phyloP scores from a whole-genome alignment of 2,329 filamentous ascomycete genomes.

The Alternaria panax region DNA sequence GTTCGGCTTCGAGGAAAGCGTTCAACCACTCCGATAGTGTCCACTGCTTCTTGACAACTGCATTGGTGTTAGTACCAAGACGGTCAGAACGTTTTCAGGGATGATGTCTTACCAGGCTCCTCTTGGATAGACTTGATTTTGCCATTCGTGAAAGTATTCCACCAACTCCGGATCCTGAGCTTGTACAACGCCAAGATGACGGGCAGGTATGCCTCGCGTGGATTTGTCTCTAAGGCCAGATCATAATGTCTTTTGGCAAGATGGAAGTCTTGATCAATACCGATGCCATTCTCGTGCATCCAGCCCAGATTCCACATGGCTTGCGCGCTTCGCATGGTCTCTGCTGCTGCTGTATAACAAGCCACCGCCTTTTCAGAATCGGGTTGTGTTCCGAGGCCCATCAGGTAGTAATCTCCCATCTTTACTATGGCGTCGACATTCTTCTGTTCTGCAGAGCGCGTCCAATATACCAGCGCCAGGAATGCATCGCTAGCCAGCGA shows the following conservation, averaged over 20 bases:
- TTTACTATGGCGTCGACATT: conserved; percentile 96
- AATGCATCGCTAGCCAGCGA: conserved; percentile 64
- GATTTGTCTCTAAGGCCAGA: conserved; percentile 86
- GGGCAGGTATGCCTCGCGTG: conserved; percentile 85
- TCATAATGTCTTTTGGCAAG: conserved; percentile 97
- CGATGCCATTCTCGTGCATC: conserved; percentile 99
- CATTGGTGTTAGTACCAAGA: conserved; percentile 7
- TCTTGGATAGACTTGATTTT: conserved; percentile 90
- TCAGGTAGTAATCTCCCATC: conserved; percentile 97
- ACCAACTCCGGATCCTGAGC: conserved; percentile 83
- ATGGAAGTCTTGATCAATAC: conserved; percentile 93
- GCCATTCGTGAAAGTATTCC: conserved; percentile 93
- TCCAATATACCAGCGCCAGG: conserved; percentile 91
- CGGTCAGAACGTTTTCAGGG: neutral
- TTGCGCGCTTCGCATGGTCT: conserved; percentile 90
- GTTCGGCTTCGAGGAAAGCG: conserved; percentile 75
- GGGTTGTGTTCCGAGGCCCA: conserved; percentile 72
- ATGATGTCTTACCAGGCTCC: conserved; percentile 72
- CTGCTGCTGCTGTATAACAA: conserved; percentile 91
- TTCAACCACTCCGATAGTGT: conserved; percentile 85
- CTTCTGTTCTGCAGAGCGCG: conserved; percentile 86
- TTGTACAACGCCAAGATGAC: conserved; percentile 89
- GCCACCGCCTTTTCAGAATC: conserved; percentile 87
- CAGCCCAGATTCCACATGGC: conserved; percentile 97
- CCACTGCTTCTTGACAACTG: conserved; percentile 74